Conservation (phyloP, 1,139 yeast genomes). For the Blastobotrys aristatus region DNA sequence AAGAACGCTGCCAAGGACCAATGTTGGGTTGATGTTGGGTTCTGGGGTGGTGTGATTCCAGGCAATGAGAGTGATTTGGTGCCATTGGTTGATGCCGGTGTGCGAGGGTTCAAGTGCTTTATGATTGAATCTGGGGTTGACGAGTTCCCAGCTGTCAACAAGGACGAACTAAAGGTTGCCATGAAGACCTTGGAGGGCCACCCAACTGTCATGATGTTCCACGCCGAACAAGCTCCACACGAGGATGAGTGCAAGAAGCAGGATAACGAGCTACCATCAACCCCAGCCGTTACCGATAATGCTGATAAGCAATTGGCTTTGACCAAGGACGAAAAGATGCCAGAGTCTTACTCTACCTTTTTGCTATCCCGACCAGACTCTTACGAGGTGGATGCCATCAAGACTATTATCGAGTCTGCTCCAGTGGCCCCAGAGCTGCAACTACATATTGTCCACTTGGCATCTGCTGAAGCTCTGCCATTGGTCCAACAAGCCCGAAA, state of each 20-base stretch:
- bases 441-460: slow-evolving; percentile 84
- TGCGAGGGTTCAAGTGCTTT: slow-evolving; percentile 88
- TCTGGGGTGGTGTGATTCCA: slow-evolving; percentile 95
- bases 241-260: slow-evolving; percentile 10
- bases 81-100: slow-evolving; percentile 78
- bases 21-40: slow-evolving; percentile 90
- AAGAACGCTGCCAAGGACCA: slow-evolving; percentile 72
- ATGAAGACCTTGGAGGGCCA: slow-evolving; percentile 55
- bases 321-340: slow-evolving; percentile 2
- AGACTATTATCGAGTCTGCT: slow-evolving; percentile 61
- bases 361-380: slow-evolving; percentile 82
- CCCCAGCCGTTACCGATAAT: slow-evolving; percentile 9
- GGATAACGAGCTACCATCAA: slow-evolving; percentile 3
- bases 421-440: slow-evolving; percentile 56
- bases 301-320: slow-evolving; percentile 9
- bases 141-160: slow-evolving; percentile 79
- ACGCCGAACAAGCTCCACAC: slow-evolving; percentile 58
- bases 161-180: slow-evolving; percentile 58
- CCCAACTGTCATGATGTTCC: slow-evolving; percentile 79
- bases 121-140: slow-evolving; percentile 90
- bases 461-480: slow-evolving; percentile 78
- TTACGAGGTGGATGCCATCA: slow-evolving; percentile 80
- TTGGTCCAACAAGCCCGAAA: slow-evolving; percentile 57
- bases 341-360: slow-evolving; percentile 56
- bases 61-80: slow-evolving; percentile 57